Conservation (phyloP, 164 flowering plant genomes). For the Paratinospora sagittata region DNA sequence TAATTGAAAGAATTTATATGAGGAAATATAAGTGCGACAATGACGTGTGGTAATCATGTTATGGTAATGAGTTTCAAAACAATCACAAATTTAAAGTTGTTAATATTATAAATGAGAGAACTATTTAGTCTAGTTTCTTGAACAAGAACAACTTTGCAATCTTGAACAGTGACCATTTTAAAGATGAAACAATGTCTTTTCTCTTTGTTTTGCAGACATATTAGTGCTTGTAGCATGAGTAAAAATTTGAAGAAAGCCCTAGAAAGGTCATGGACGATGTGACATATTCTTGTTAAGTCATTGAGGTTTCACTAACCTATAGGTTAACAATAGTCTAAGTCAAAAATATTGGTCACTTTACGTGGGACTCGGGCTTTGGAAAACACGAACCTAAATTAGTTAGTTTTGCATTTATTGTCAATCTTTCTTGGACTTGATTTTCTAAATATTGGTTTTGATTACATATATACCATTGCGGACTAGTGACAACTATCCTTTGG, state of each 20-base stretch:
- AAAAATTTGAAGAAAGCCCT: not conserved
- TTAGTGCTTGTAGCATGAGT: not conserved
- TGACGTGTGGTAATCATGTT: too few species aligned
- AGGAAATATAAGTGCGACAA: too few species aligned
- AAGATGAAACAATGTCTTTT: not conserved
- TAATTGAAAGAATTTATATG: too few species aligned
- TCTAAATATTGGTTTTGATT: not conserved
- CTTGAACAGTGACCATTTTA: too few species aligned
- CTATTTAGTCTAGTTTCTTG: too few species aligned
- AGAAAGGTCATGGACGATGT: not conserved
- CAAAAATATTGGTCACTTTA: not conserved
- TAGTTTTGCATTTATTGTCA: not conserved
- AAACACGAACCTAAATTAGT: not conserved
- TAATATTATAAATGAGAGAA: too few species aligned
- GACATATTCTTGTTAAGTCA: not conserved
- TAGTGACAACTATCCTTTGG: not conserved
- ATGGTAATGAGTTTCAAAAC: too few species aligned
- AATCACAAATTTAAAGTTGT: too few species aligned
- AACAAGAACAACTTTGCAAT: too few species aligned
- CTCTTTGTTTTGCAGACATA: not conserved
- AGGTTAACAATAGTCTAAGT: not conserved
- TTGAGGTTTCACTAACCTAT: not conserved
- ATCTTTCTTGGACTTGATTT: not conserved
- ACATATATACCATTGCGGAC: not conserved
- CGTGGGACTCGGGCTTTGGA: not conserved